Evolutionary conservation across 257 asterid species (phyloP).

Genomic region (Agastache rugosa): DNA sequence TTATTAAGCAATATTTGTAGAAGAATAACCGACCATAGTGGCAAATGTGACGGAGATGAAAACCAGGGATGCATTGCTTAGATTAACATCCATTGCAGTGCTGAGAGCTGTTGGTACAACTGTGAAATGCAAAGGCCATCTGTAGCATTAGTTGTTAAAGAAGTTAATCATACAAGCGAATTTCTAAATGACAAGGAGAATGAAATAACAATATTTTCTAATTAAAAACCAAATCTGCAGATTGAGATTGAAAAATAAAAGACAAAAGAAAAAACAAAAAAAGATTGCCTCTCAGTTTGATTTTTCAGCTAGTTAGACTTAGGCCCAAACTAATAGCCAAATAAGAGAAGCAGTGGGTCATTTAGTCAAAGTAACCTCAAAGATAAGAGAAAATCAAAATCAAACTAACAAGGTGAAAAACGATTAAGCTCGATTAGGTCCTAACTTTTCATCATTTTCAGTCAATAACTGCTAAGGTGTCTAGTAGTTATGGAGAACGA

Average conservation of each 20-base stretch:
- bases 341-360: neutral
- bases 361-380: neutral
- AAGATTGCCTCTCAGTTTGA: neutral
- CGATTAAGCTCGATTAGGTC: neutral
- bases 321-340: neutral
- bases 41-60: conserved; percentile 96
- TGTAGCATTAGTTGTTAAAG: conserved; percentile 85
- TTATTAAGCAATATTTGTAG: conserved; percentile 3
- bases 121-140: conserved; percentile 92
- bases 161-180: conserved; percentile 57
- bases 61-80: conserved; percentile 94
- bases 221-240: neutral
- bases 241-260: neutral
- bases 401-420: neutral
- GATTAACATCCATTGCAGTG: conserved; percentile 95
- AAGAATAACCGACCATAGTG: conserved; percentile 80
- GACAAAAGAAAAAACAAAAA: neutral
- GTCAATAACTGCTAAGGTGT: neutral
- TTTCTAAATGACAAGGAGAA: conserved; percentile 16
- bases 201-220: neutral
- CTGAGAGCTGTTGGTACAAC: conserved; percentile 96
- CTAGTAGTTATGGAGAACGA: neutral
- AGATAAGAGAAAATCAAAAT: neutral
- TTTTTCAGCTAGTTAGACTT: neutral
- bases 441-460: neutral